Percentiles rank a stretch among this genome's conserved stretches.
phyloP scores from a whole-genome alignment of 371 early-diverging fungal species.

The Mortierella sp. region DNA sequence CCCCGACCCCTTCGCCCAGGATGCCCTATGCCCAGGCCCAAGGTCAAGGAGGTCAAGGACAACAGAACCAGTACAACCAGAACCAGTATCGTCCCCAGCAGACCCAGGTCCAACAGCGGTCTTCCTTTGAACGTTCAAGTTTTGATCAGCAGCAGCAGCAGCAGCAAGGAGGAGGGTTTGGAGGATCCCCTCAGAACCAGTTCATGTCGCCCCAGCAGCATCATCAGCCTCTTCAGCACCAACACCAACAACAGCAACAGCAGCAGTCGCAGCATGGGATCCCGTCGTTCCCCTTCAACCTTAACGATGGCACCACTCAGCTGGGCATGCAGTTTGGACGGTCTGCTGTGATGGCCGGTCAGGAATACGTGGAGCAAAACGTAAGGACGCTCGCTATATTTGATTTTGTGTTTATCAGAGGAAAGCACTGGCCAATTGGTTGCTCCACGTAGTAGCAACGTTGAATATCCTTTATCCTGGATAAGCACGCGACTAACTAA shows the following conservation, averaged over 20 bases:
- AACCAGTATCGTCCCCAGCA: constrained; percentile 59
- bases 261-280: constrained; percentile 56
- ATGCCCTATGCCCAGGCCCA: constrained; percentile 50
- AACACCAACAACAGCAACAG: constrained; percentile 57
- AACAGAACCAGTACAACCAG: constrained; percentile 42
- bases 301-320: constrained; percentile 88
- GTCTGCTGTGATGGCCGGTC: constrained; percentile 90
- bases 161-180: constrained; percentile 34
- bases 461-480: neutral
- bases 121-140: constrained; percentile 29
- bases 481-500: neutral
- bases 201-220: constrained; percentile 56
- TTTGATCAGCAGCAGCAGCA: constrained; percentile 58
- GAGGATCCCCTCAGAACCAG: constrained; percentile 46
- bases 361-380: constrained; percentile 93
- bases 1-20: constrained; percentile 65
- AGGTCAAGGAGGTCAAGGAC: constrained; percentile 35
- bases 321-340: constrained; percentile 97
- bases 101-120: constrained; percentile 55
- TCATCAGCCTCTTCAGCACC: constrained; percentile 54
- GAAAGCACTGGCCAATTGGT: constrained; percentile 25
- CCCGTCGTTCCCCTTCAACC: constrained; percentile 61
- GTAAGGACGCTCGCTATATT: constrained; percentile 62
- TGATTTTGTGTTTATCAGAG: neutral
- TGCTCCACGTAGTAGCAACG: constrained; percentile 1